Base-by-base conservation (phyloP, 495 filamentous ascomycete genomes). In the Penicillium lagena region DNA sequence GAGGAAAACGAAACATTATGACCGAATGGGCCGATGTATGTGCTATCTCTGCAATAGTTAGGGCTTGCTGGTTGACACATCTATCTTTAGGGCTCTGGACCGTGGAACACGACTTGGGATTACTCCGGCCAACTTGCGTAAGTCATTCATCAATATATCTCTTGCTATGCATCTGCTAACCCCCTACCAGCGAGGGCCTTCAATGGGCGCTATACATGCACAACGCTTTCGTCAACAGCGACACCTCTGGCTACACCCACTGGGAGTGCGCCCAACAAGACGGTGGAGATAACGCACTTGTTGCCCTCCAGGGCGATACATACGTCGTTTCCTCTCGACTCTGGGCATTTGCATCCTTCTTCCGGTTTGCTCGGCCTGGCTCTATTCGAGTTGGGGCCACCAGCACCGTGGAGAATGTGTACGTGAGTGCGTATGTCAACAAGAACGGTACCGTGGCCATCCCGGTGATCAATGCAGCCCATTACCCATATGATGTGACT, bases 151-250 rank as follows among this genome's bases (percentile, higher is more conserved):
- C 17, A 17, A 17, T 17, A 1, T 17, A 4, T 17, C 17, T 17
- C 17, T 1, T 17, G 4, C 17, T 17, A 17, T 17, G 17, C 17
- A 1, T 17, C 17, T 17, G 17, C 17, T 17, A 17, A 17, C 17
- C 17, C 4, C 4, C 17, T 22, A 22, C 22, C 22, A 22, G 22
- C 28, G 75, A 80, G 42, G 75, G 73, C 8, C 51, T 69, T 31
- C 67, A 66, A 1, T 80, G 76, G 75, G 76, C 76, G 1, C 68
- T 63, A 47, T 62, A 70, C 42, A 69, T 76, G 30, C 61, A 68
- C n/a, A 58, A 56, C 4, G 67, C 55, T 1, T 52, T 78, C 32
- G 59, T 61, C 15, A 47, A 59, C 13, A 72, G 22, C 4, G 22
- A 73, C 46, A 43, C 69, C 12, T 65, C 58, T n/a, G 73, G 54